Evolutionary conservation across 2,329 filamentous ascomycete genomes (phyloP), one percentile per base, ranked within the genome.

Genomic region (Aplosporella prunicola): DNA sequence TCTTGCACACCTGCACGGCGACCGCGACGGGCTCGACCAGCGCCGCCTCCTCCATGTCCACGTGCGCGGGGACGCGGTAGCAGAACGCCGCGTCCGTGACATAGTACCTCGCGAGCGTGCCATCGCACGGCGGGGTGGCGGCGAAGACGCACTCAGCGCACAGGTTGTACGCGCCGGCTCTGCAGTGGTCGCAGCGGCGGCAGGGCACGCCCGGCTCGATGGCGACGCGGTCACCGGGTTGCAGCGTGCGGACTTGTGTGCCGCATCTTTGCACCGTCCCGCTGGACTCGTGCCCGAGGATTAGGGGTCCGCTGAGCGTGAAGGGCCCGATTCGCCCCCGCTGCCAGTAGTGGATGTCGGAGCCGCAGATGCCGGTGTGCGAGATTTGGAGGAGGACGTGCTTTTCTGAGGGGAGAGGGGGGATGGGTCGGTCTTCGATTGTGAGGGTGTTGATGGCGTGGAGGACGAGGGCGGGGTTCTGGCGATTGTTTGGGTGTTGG

Each of bases 381-480:
- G 27, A 32, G 20, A 46, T 20, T 14, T 43, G 39, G 9, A 46
- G 16, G 3, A 31, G 27, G 5, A 44, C 44, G 29, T 42, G 39
- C 8, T 39, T 31, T 4, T 47, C 40, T 7, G 20, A 18, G 32
- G 44, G 42, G 1, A 51, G 40, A 9, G 47, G 34, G 1, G 66
- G 66, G 5, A 62, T 51, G 1, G 60, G 50, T 0, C 64, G 59
- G 40, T 68, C 51, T 46, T 71, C 64, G 32, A 72, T 63, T 7
- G 53, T 52, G 33, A 68, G 61, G 20, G 65, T 54, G 43, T 67
- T 59, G 34, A 69, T 47, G 5, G 62, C 59, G 26, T 59, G 59
- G 9, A 72, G 60, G 26, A 70, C 68, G 43, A 69, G 69, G 6
- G 68, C 61, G 1, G 54, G 63, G 47, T 68, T 72, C 57, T 45